Base-by-base conservation (phyloP, 768 basidiomycete species). In the Trametes punicea region DNA sequence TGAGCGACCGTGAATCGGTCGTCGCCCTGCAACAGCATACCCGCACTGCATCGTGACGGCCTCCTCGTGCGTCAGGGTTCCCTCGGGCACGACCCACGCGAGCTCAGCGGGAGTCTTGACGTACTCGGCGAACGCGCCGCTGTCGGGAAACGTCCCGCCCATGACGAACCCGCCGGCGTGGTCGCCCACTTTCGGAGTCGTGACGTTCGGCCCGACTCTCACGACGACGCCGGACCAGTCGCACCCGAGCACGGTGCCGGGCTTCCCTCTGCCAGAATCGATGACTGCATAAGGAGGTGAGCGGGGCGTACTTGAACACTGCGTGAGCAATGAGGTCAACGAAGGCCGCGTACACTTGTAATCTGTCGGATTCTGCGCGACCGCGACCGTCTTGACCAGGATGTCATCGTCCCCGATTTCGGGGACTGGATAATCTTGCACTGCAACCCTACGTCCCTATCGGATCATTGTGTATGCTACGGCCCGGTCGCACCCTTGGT, bases 81-180 rank as follows among this genome's bases (percentile, higher is more conserved):
- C 57, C 16, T 23, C 33, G 9, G 65, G 65, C 2, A 67, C 59
- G 39, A 57, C 51, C 66, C 64, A 67, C 6, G 48, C 53, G 11
- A 69, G 62, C 20, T 69, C 59, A 2, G 65, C 65, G 29, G 49
- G 40, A 0, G 62, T 56, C 46, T 60, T 47, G 15, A 67, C 55
- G 55, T 70, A 71, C 49, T 71, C 67, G 5, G 68, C 62, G 38
- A 62, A 70, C 23, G 69, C 64, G 25, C 69, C 69, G 27, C 62
- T 26, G 39, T 63, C 52, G 10, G 34, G n/a, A 46, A 53, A 65
- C 51, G 56, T 46, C 31, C 60, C 64, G 39, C 70, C 69, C 16
- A 61, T 65, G 13, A 65, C 56, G 36, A 65, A 57, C 11, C 69
- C 68, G 2, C 69, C 67, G 39, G 67, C 67, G 31, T 56, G 60